phyloP scores from a whole-genome alignment of 306 rosid genomes.

The Cucurbita pepo region DNA sequence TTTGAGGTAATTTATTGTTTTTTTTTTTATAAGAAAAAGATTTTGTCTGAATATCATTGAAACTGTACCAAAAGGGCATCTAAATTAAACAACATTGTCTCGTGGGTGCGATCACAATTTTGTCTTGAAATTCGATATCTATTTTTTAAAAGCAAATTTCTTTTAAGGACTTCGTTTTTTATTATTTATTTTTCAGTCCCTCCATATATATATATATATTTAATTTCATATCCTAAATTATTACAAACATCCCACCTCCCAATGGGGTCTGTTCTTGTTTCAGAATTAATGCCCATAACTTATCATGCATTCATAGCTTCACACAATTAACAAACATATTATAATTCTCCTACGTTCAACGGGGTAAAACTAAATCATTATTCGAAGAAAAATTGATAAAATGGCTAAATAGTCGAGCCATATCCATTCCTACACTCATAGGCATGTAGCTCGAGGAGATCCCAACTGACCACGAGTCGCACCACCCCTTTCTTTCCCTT shows the following conservation, averaged over 20 bases:
- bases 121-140: neutral
- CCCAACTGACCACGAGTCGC: too few relatives aligned
- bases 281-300: neutral
- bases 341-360: too few relatives aligned
- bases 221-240: neutral
- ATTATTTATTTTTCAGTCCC: too few relatives aligned
- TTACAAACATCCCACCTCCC: neutral
- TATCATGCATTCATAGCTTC: neutral
- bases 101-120: neutral
- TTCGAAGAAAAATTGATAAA: too few relatives aligned
- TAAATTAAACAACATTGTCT: neutral
- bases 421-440: too few relatives aligned
- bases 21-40: neutral
- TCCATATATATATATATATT: neutral
- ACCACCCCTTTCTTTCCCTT: too few relatives aligned
- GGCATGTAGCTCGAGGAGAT: too few relatives aligned
- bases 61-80: neutral
- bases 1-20: neutral
- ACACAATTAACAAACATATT: neutral
- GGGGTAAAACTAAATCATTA: too few relatives aligned
- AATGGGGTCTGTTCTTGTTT: neutral
- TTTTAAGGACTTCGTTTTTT: neutral
- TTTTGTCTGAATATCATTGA: slow-evolving; percentile 1
- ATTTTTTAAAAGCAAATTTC: neutral
- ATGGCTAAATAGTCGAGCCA: too few relatives aligned